Evolutionary conservation across 768 basidiomycete genomes (phyloP), one percentile per base, ranked within the genome.

Genomic region (Termitomyces sp.): DNA sequence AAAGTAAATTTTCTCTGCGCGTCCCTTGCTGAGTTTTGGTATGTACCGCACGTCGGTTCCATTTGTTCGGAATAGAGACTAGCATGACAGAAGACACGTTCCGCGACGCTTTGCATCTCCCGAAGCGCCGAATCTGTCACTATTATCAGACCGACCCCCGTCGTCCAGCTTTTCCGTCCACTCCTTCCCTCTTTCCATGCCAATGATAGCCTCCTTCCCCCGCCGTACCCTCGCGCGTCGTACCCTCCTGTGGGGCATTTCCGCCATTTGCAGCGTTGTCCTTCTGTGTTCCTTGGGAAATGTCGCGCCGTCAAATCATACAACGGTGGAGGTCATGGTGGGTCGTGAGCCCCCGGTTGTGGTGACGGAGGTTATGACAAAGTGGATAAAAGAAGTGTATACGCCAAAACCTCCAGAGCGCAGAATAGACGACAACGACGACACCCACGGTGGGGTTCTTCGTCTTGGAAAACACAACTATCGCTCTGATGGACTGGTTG

Each of bases 401-500:
- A 10, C 6, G 8, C 27, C 17, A 16, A 27, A n/a, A 27, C 35
- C 46, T 31, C 17, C 29, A 14, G 50, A 29, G 16, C 32, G 37
- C 25, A 27, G 6, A 12, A 34, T 57, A 14, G 40, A 60, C 43
- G 32, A 53, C 29, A 21, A 51, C 2, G 43, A 53, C 17, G 17
- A 51, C 16, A n/a, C 54, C 42, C 49, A 48, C 19, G 25, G 41
- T 12, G 25, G 44, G 11, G n/a, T 43, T 37, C 42, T 6, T 19
- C 60, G 57, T 9, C 57, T 72, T 12, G 68, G 64, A 31, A 54
- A 64, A 34, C 77, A 78, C 54, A 57, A 56, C 1, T 77, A 75
- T 63, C 71, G 69, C 12, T 25, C 63, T 0, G 69, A 78, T 54
- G 79, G 79, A 6, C 61, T 81, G 5, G 60, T 81, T 3, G 72